Evolutionary conservation across 352 stramenopile species (phyloP), one percentile per base, ranked within the genome.

Genomic region (Globisporangium okanoganense): DNA sequence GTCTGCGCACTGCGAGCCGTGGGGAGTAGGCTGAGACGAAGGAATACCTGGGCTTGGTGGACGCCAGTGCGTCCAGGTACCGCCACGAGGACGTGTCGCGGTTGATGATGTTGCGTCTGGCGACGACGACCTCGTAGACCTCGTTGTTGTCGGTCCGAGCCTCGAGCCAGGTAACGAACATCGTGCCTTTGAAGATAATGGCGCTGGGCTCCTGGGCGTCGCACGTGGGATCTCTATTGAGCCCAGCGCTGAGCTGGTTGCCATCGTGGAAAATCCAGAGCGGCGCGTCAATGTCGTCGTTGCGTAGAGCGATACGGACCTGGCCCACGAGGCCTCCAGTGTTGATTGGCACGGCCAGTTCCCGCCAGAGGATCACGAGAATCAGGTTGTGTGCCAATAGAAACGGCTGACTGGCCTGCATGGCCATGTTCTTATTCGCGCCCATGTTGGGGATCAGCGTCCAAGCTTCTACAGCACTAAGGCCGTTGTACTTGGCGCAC

Each of bases 241-340:
- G 65, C 0, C 83, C 83, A 0, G 59, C 35, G 10, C 66, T 54
- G 0, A 57, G 8, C 0, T 73, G 38, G 38, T 88, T 87, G 2
- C 79, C 78, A 48, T 93, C 83, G 61, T 93, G 81, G 44, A 91
- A 90, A 31, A 87, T 87, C 83, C 83, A 93, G 2, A 84, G 47
- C 0, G 74, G 77, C 0, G 79, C 76, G 25, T 84, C 70, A 16
- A 54, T 57, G 31, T 83, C 77, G 41, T 82, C 69, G 27, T 87
- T 90, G 25, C 67, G 64, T 59, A 87, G 58, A 0, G 81, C 77
- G 5, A 90, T 67, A 4, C 77, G 78, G 41, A 90, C 75, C 38
- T 90, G 82, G 0, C 81, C 76, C 4, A 78, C 65, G 4, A 76
- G 53, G 3, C 53, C 53, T 29, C 48, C 35, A 18, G 41, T 8